Percentiles rank a stretch among this genome's conserved stretches.
Evolutionary conservation across 768 basidiomycete genomes (phyloP).

Genomic region (Fistulinella prunicolor): DNA sequence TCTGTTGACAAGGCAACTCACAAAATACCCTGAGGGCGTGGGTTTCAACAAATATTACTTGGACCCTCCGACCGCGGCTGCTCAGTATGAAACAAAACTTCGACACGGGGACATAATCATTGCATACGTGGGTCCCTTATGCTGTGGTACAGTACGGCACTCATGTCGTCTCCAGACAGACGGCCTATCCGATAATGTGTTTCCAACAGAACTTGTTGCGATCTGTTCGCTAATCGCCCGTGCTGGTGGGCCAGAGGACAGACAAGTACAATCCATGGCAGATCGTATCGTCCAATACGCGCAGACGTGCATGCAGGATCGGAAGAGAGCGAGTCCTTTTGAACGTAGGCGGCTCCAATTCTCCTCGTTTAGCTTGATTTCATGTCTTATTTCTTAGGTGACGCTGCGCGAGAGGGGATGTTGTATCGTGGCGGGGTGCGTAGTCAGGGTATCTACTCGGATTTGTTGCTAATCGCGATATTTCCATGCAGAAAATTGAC

Average conservation of each 20-base stretch:
- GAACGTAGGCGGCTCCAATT: constrained; percentile 47
- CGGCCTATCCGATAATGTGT: constrained; percentile 56
- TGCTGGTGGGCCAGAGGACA: constrained; percentile 51
- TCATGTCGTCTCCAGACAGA: constrained; percentile 44
- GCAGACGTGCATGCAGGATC: constrained; percentile 64
- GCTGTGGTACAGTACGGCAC: background rate
- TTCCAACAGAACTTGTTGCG: constrained; percentile 63
- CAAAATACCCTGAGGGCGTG: constrained; percentile 32
- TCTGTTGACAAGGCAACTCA: constrained; percentile 26
- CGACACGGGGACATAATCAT: constrained; percentile 54
- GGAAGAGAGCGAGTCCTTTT: constrained; percentile 66
- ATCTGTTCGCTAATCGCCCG: constrained; percentile 69
- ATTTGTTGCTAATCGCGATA: constrained; percentile 6
- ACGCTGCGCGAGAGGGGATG: constrained; percentile 63
- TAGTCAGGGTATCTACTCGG: constrained; percentile 20
- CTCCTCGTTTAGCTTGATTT: constrained; percentile 1
- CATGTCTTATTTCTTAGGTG: constrained; percentile 37
- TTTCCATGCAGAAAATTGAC: constrained; percentile 61
- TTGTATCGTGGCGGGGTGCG: constrained; percentile 72
- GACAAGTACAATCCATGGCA: constrained; percentile 67
- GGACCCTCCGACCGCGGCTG: constrained; percentile 44
- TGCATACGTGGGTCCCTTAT: constrained; percentile 39
- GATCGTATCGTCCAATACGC: constrained; percentile 72
- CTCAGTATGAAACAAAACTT: constrained; percentile 43
- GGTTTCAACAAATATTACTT: constrained; percentile 14